Base-by-base conservation (phyloP, 371 early-diverging fungal genomes). In the Smittium mucronatum region DNA sequence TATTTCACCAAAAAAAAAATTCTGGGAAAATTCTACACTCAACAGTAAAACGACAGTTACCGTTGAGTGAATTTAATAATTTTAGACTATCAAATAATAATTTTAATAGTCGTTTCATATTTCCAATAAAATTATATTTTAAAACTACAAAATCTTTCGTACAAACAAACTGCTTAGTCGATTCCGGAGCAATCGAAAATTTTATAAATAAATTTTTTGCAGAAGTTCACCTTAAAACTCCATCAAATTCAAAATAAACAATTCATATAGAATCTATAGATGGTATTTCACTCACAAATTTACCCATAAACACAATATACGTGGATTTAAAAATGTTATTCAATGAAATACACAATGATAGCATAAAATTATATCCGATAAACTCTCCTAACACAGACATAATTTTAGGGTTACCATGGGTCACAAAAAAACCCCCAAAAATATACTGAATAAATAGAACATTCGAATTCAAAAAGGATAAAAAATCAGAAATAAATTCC, bases 21-120 rank as follows among this genome's bases (percentile, higher is more conserved):
- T 28, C n/a, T n/a, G 63, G 63, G 63, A 61, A 61, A 61, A 61
- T 5, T n/a, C 63, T n/a, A n/a, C 63, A 61, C n/a, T 61, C 63
- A 61, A n/a, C 21, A 61, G 32, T 61, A 61, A 28, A 28, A 30
- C 5, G 5, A 32, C 11, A 61, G 63, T 61, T 61, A 61, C 32
- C 32, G 5, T n/a, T 61, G 63, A 11, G 63, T 61, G 28, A 28
- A 30, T 33, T 28, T 61, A 30, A 61, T 33, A 28, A 16, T 30
- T 61, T 61, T 61, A 61, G 63, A 28, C 16, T 61, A 16, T 15
- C 16, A 16, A 61, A 61, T 47, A 61, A 16, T 30, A 32, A 61
- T 33, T 61, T 28, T 61, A 30, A 30, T 30, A 61, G 63, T 28
- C 28, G 32, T 30, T 11, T 61, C 11, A 61, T 33, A 30, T 61